These are phyloP conservation scores for Ophiostoma ulmi DNA, from an alignment of 2,329 filamentous ascomycete species.

Conservation along the genomic window DNA sequence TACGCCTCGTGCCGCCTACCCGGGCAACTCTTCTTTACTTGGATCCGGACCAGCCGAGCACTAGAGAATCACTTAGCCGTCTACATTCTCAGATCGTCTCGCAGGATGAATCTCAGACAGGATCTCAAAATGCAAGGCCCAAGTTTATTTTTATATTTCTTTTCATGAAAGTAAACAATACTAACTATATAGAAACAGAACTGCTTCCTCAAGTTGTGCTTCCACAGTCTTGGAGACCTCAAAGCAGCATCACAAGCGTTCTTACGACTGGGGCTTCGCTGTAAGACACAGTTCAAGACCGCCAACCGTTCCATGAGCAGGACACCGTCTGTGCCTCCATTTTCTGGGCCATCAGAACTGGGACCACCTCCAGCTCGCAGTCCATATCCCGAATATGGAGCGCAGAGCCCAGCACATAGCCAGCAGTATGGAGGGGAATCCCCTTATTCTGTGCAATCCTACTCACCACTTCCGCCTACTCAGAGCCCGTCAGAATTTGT, in stretches of 20 bases:
- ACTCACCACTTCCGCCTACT: not conserved
- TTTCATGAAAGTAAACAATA: not conserved
- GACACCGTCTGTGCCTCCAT: not conserved
- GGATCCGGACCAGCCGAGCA: not conserved
- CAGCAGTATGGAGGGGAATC: not conserved
- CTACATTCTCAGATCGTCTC: conserved; percentile 9
- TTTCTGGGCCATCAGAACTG: not conserved
- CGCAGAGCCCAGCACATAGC: not conserved
- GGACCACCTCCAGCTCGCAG: not conserved
- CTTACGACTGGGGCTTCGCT: conserved; percentile 25
- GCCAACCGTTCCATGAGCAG: conserved; percentile 13
- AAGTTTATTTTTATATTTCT: too few species aligned
- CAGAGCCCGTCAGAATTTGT: not conserved
- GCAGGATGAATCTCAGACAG: conserved; percentile 10
- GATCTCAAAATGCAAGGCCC: conserved; percentile 6
- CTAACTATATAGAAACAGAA: conserved; percentile 14
- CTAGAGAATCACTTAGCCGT: not conserved
- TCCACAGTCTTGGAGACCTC: conserved; percentile 27
- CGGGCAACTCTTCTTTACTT: conserved; percentile 24
- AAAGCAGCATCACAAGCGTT: conserved; percentile 26
- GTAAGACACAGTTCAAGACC: conserved; percentile 23
- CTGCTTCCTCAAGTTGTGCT: conserved; percentile 26
- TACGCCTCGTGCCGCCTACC: conserved; percentile 25
- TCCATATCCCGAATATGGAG: not conserved
- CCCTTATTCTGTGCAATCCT: not conserved